phyloP scores from a whole-genome alignment of 805 yeast genomes.

The Spathaspora arborariae region DNA sequence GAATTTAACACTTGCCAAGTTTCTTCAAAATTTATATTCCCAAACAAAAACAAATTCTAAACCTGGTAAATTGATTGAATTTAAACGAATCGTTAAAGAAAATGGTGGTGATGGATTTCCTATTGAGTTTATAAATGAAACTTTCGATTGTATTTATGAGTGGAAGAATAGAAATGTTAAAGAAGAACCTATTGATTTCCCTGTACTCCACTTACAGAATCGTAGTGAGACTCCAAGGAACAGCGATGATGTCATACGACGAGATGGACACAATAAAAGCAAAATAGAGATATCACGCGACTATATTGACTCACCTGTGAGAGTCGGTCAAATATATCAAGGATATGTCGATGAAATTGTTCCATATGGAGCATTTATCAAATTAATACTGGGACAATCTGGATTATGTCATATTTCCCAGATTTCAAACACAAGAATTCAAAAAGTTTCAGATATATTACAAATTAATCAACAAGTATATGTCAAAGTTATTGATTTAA shows the following conservation, averaged over 20 bases:
- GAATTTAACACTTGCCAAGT: constrained; percentile 24
- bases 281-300: constrained; percentile 1
- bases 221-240: not conserved
- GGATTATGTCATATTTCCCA: constrained; percentile 82
- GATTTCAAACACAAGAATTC: constrained; percentile 47
- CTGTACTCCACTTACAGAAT: not conserved
- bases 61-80: not conserved
- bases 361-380: constrained; percentile 76
- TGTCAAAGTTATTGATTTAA: constrained; percentile 48
- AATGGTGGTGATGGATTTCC: constrained; percentile 44
- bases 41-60: constrained; percentile 7
- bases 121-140: constrained; percentile 20
- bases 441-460: constrained; percentile 58
- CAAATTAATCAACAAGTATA: constrained; percentile 56
- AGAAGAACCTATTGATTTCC: not conserved
- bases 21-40: constrained; percentile 22
- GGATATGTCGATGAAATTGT: constrained; percentile 62
- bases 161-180: not conserved
- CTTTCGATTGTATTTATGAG: constrained; percentile 13
- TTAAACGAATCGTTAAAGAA: constrained; percentile 16
- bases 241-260: not conserved
- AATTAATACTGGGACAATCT: constrained; percentile 38
- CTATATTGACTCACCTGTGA: not conserved
- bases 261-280: constrained; percentile 1
- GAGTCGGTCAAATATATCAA: constrained; percentile 36